Base-by-base conservation (phyloP, 2,329 filamentous ascomycete genomes). In the Colletotrichum tamarilloi region DNA sequence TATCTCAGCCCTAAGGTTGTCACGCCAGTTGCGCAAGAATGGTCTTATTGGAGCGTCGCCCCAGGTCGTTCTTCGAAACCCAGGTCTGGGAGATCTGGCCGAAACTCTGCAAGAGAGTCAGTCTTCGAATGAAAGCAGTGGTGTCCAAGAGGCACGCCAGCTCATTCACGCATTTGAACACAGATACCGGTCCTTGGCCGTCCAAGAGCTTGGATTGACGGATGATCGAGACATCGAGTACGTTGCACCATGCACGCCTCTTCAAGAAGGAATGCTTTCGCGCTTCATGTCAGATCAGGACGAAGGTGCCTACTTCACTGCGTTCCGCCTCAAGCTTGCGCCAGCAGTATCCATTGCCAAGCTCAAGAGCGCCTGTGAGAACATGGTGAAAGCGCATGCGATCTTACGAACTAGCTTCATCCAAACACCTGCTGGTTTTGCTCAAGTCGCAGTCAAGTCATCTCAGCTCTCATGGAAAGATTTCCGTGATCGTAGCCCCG, bases 191-290 rank as follows among this genome's bases (percentile, higher is more conserved):
- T 82, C 87, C 4, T 83, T 97, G 0, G 81, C 82, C 0, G 75
- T 92, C 1, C 77, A 84, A 0, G 67, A 70, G 30, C 62, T 73
- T 3, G 62, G 58, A 1, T 42, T 71, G 2, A 7, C 42, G 6
- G 8, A 42, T 6, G 63, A 64, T 1, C 78, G 82, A 6, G 84
- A 91, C 1, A 88, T 98, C 11, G 93, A 97, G 78, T 89, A 90
- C 71, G 89, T 98, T 64, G 91, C 91, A 0, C 95, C 95, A 4
- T 98, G 95, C 79, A 97, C 95, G 1, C 90, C 95, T 0, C 84
- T 98, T 1, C 95, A 98, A 78, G 91, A 96, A 79, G 95, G 95
- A 0, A 96, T 98, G 85, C 90, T 98, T 62, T 92, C 93, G 6
- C 89, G 91, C 62, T 92, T 91, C 28, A 80, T 93, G 49, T 88